Evolutionary conservation across 345 rosid genomes (phyloP).

Genomic region (Clausena lansium): DNA sequence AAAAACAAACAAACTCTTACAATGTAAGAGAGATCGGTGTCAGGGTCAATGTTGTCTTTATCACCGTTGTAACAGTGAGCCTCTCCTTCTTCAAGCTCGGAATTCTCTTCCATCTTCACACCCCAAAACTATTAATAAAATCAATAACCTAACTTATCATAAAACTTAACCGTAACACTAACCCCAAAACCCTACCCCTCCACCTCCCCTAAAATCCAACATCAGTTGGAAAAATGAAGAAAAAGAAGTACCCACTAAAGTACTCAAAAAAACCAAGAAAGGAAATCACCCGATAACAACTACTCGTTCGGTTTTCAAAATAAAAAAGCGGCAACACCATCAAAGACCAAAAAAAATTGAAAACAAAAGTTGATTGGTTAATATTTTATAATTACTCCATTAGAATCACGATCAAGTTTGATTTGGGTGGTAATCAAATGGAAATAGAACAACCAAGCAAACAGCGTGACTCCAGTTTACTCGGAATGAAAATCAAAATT

Average conservation of each 20-base stretch:
- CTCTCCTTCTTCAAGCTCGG: slow-evolving; percentile 80
- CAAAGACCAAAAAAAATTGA: neutral
- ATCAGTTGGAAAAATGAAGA: slow-evolving; percentile 22
- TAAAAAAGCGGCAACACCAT: neutral
- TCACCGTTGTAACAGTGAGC: slow-evolving; percentile 37
- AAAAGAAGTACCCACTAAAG: neutral
- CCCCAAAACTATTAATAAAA: neutral
- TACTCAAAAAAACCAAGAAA: slow-evolving; percentile 10
- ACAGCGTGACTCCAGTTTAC: slow-evolving; percentile 1
- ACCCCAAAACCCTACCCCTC: slow-evolving; percentile 27
- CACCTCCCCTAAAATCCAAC: slow-evolving; percentile 66
- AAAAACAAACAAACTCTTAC: slow-evolving; percentile 47
- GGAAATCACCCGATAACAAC: slow-evolving; percentile 2
- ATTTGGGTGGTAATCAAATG: neutral
- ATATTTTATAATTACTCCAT: neutral
- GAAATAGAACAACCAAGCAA: slow-evolving; percentile 4
- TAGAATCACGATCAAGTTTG: slow-evolving; percentile 6
- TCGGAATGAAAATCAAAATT: slow-evolving; percentile 4
- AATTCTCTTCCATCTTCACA: slow-evolving; percentile 48
- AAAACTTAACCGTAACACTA: slow-evolving; percentile 21
- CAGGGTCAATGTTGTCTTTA: slow-evolving; percentile 48
- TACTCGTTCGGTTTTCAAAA: neutral
- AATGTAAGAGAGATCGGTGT: slow-evolving; percentile 65
- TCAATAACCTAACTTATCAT: slow-evolving; percentile 14
- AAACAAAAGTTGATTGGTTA: neutral